Conservation (phyloP, 805 yeast species). For the Pichia gijzeniarum region DNA sequence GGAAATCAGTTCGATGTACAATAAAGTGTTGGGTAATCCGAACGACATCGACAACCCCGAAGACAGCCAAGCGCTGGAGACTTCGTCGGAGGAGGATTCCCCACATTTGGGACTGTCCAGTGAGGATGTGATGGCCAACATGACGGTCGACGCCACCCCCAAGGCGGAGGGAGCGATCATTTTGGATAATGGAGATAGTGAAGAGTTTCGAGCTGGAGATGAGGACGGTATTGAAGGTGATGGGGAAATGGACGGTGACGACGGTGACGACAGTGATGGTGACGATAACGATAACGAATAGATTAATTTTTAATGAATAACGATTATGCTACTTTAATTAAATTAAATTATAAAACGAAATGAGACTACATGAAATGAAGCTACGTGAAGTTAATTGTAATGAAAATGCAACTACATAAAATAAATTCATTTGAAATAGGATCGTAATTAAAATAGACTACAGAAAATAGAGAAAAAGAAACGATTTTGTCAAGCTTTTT, state of each 20-base stretch:
- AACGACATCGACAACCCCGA: slow-evolving; percentile 20
- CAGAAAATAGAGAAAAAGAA: no score
- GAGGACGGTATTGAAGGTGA: no score
- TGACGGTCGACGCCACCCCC: slow-evolving; percentile 17
- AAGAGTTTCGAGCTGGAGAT: slow-evolving; percentile 33
- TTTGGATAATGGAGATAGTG: slow-evolving; percentile 36
- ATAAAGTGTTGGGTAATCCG: slow-evolving; percentile 49
- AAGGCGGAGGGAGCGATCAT: slow-evolving; percentile 26
- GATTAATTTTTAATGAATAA: neutral
- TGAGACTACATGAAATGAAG: neutral
- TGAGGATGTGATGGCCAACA: slow-evolving; percentile 13
- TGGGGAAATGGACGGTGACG: no score
- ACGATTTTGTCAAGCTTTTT: neutral
- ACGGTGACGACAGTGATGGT: slow-evolving; percentile 3
- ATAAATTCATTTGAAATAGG: no score
- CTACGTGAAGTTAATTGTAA: no score
- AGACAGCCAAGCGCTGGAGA: slow-evolving; percentile 4
- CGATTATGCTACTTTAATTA: neutral
- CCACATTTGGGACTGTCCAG: slow-evolving; percentile 12
- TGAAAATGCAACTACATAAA: no score
- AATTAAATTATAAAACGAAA: no score
- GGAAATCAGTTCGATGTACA: slow-evolving; percentile 49
- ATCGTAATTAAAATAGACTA: no score
- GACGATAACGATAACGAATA: slow-evolving; percentile 2
- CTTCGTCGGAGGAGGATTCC: slow-evolving; percentile 1